Base-by-base conservation (phyloP, 169 alveolate genomes). In the Perkinsus chesapeaki region DNA sequence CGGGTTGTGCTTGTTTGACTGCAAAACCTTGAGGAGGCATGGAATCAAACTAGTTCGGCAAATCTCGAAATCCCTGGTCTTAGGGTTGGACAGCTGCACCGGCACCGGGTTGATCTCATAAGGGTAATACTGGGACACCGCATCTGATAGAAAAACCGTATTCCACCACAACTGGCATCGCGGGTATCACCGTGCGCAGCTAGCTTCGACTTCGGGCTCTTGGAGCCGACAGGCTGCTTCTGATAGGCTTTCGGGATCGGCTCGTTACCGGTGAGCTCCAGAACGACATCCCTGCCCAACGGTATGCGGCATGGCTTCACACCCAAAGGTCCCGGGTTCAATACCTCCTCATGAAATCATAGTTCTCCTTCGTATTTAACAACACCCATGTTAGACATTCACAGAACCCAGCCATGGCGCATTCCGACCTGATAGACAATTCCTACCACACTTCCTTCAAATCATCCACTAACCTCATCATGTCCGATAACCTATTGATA, bases 1-100 rank as follows among this genome's bases (percentile, higher is more conserved):
- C 92, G 96, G 97, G 90, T 97, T 94, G 43, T 96, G 97, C 94
- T 96, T 97, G 95, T 97, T 97, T 23, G 98, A 96, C 47, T 97
- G 95, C 20, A 98, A 95, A 82, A 98, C 96, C 94, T 97, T 98
- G 38, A 99, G 94, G 73, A 98, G 93, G 73, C 99, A 99, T 34
- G 99, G 99, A 72, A 98, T 95, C 39, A 99, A 96, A 91, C 99
- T 96, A 39, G 99, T 98, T 94, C 99, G 96, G 39, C 96, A 96
- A 39, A 97, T 96, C 96, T 98, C 99, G 95, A 98, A 97, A 92
- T 98, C 99, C 73, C 96, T 94, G 37, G 99, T 96, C 96, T 98
- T 98, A 27, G 99, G 97, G 96, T 99, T 98, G 39, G 96, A 92
- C n/a, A 99, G 93, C 95, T 96, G 96, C 27, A 98, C 99, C 39